Evolutionary conservation across 495 filamentous ascomycete genomes (phyloP).

Genomic region (Penicillium verhagenii): DNA sequence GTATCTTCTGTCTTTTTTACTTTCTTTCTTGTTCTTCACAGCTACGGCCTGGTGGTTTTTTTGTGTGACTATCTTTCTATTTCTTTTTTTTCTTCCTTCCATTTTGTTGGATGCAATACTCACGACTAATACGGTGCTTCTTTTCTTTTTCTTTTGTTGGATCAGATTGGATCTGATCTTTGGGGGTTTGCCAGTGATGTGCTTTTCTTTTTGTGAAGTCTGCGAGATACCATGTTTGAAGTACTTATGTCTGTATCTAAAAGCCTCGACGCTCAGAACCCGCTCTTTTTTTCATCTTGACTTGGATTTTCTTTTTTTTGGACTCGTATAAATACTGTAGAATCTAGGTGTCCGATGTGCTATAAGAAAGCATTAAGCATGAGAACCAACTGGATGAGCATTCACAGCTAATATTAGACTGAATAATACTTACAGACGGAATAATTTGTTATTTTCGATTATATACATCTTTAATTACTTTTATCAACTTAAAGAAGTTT

Average conservation of each 20-base stretch:
- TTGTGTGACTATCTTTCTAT: conserved; percentile 13
- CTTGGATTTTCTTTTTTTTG: not conserved
- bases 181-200: conserved; percentile 8
- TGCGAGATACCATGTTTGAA: conserved; percentile 31
- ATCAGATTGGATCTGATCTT: not conserved
- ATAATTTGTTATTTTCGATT: not conserved
- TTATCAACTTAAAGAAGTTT: too few relatives aligned
- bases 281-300: conserved; percentile 3
- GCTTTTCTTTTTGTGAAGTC: conserved; percentile 20
- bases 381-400: not conserved
- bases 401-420: not conserved
- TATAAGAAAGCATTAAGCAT: not conserved
- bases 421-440: not conserved
- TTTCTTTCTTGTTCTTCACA: conserved; percentile 6
- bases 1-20: not conserved
- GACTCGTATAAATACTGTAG: too few relatives aligned
- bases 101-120: conserved; percentile 10
- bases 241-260: conserved; percentile 21
- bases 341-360: too few relatives aligned
- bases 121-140: conserved; percentile 21
- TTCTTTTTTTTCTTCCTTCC: not conserved
- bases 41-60: conserved; percentile 21
- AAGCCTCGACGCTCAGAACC: conserved; percentile 13
- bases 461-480: not conserved
- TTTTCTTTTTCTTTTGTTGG: conserved; percentile 7